Conservation (phyloP, 1,139 yeast genomes). For the Lodderomyces beijingensis region DNA sequence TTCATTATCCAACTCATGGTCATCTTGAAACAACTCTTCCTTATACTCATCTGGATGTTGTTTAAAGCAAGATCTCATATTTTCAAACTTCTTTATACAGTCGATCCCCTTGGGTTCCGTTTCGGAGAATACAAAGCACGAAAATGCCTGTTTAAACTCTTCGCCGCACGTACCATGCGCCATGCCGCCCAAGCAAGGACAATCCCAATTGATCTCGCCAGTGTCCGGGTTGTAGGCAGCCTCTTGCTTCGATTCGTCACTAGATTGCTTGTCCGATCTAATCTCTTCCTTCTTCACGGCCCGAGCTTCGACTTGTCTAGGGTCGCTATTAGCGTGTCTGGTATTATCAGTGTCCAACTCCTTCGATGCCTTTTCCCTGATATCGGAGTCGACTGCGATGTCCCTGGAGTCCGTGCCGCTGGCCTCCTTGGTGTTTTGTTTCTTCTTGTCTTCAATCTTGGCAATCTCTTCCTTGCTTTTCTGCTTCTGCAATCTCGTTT, state of each 20-base stretch:
- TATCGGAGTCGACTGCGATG: slow-evolving; percentile 5
- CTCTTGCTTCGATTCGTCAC: slow-evolving; percentile 20
- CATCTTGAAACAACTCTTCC: slow-evolving; percentile 81
- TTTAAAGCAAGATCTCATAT: slow-evolving; percentile 95
- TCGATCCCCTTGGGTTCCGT: slow-evolving; percentile 97
- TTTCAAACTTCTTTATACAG: slow-evolving; percentile 86
- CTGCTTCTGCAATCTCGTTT: slow-evolving; percentile 10
- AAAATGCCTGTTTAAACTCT: slow-evolving; percentile 92
- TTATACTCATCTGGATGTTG: slow-evolving; percentile 90
- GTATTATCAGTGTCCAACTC: slow-evolving; percentile 5
- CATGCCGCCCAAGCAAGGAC: slow-evolving; percentile 99
- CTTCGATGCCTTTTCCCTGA: slow-evolving; percentile 4
- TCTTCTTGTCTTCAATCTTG: slow-evolving; percentile 2
- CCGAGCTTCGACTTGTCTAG: slow-evolving; percentile 3
- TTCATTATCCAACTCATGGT: slow-evolving; percentile 16
- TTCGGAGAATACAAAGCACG: slow-evolving; percentile 93
- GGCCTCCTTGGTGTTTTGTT: slow-evolving; percentile 2
- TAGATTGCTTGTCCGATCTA: not conserved
- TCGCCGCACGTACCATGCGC: slow-evolving; percentile 98
- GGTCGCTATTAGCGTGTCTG: slow-evolving; percentile 7
- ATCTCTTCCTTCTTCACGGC: slow-evolving; percentile 1
- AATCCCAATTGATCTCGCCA: slow-evolving; percentile 99
- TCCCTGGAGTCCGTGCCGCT: slow-evolving; percentile 7
- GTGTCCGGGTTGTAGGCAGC: slow-evolving; percentile 96
- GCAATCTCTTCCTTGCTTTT: slow-evolving; percentile 7